Evolutionary conservation across 306 rosid species (phyloP), one percentile per base, ranked within the genome.

Genomic region (Rosa lucieae): DNA sequence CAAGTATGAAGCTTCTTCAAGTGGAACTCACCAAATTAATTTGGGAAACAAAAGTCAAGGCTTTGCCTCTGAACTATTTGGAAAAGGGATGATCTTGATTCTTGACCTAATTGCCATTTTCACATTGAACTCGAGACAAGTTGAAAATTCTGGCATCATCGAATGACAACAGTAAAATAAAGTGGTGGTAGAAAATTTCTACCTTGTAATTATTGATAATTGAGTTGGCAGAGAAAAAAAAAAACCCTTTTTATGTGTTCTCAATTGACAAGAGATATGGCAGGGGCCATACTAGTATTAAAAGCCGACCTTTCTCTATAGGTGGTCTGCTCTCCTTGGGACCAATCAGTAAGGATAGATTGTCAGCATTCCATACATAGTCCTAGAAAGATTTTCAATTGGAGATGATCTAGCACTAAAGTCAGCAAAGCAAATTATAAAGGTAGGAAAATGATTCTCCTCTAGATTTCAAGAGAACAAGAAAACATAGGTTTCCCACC

Each of bases 171-270:
- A 23, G 46, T 32, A 17, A 23, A 39, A 53, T n/a, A 39, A 20
- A 8, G 15, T 29, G 77, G 77, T 61, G 51, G 61, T 9, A 35
- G 20, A 61, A 72, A 66, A 47, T 67, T 80, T 65, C 20, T 12
- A 40, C 69, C 80, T 56, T 46, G 79, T n/a, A 3, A 80, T 74
- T 5, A 81, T 75, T 48, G 5, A 68, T 20, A 8, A 62, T 73
- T 21, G 48, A 79, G 58, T 43, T 39, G 40, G 75, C 68, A 20
- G 63, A 80, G 49, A 18, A 59, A 59, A 32, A 32, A 2, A 32
- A 32, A 5, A 1, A 6, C 70, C 23, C 12, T 5, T 10, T 14
- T 8, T 21, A 3, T 37, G 70, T 21, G 15, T 40, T 43, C 35
- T 71, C 32, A 53, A 59, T 51, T 72, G 37, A 42, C 71, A n/a